These are phyloP conservation scores for Monilinia laxa DNA, from an alignment of 2,329 filamentous ascomycete species.

Conservation along the genomic window DNA sequence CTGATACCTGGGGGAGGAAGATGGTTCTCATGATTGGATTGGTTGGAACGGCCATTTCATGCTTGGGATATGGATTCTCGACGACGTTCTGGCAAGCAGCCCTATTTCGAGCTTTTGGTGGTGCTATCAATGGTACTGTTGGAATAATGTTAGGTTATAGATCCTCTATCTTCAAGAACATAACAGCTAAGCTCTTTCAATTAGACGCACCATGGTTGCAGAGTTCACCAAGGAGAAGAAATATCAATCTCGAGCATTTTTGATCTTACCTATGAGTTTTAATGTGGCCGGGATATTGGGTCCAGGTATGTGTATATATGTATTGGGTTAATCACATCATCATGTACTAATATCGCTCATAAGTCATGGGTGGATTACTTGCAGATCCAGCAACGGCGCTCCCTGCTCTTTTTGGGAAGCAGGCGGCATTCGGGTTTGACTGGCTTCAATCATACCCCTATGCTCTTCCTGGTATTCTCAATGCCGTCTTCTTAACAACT, in stretches of 20 bases:
- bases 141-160: slow-evolving; percentile 64
- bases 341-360: slow-evolving; percentile 18
- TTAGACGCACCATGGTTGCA: slow-evolving; percentile 66
- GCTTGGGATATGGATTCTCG: slow-evolving; percentile 67
- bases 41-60: slow-evolving; percentile 61
- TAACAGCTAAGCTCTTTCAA: slow-evolving; percentile 1
- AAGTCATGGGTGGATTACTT: slow-evolving; percentile 44
- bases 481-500: slow-evolving; percentile 39
- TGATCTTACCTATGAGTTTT: slow-evolving; percentile 60
- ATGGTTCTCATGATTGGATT: slow-evolving; percentile 76
- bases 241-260: slow-evolving; percentile 48
- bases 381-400: slow-evolving; percentile 45
- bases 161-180: neutral
- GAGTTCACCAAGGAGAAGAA: slow-evolving; percentile 69
- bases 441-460: slow-evolving; percentile 46
- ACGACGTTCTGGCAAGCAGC: slow-evolving; percentile 69
- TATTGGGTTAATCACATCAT: slow-evolving; percentile 1
- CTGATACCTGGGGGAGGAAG: slow-evolving; percentile 66
- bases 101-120: slow-evolving; percentile 69
- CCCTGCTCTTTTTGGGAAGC: slow-evolving; percentile 36
- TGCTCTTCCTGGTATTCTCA: slow-evolving; percentile 45
- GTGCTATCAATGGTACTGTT: slow-evolving; percentile 72
- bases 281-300: slow-evolving; percentile 52
- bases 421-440: slow-evolving; percentile 41
- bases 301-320: slow-evolving; percentile 53